Evolutionary conservation across 148 eudicot species (phyloP), one percentile per base, ranked within the genome.

Genomic region (Arbutus unedo): DNA sequence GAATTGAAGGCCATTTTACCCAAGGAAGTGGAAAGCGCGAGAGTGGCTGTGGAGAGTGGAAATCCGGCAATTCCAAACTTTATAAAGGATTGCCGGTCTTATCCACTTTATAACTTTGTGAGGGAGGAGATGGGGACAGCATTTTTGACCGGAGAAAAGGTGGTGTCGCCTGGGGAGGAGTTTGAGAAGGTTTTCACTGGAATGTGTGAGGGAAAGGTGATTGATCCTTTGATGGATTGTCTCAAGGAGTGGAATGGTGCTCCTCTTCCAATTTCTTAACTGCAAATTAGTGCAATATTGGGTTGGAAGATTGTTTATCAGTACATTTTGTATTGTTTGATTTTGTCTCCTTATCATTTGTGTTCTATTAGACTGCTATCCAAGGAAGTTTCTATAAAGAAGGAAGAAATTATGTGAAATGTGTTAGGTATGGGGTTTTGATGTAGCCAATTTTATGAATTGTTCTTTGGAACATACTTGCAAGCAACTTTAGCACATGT

Each of bases 211-310:
- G 88, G 90, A 55, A 55, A 82, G 62, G 31, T 87, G 48, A 87
- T 87, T 85, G 91, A 89, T 86, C 90, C 91, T 10, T 82, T 89
- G 86, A 8, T 87, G 78, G 91, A 82, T 6, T 89, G 90, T 67
- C 84, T 89, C 31, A 72, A 82, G 79, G 84, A 56, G 2, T 87
- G 91, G 91, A 74, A 87, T 86, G 90, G 90, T 59, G 91, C 90
- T 84, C 91, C 91, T 80, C 87, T 87, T 62, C 91, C 91, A 6
- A 86, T 87, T 10, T 85, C 84, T 51, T 83, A 79, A 66, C 71
- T 66, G 44, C 71, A 64, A 64, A 3, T 21, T 6, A 3, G 41
- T 23, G 7, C 10, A 64, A 10, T 53, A 53, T 10, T 25, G 25
- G 18, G 70, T 64, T 23, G 23, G 70, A 25, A 31, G 16, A 38